Percentiles rank a stretch among this genome's conserved stretches.
These are phyloP conservation scores for Theobroma cacao DNA, from an alignment of 345 rosid species.

Conservation along the genomic window DNA sequence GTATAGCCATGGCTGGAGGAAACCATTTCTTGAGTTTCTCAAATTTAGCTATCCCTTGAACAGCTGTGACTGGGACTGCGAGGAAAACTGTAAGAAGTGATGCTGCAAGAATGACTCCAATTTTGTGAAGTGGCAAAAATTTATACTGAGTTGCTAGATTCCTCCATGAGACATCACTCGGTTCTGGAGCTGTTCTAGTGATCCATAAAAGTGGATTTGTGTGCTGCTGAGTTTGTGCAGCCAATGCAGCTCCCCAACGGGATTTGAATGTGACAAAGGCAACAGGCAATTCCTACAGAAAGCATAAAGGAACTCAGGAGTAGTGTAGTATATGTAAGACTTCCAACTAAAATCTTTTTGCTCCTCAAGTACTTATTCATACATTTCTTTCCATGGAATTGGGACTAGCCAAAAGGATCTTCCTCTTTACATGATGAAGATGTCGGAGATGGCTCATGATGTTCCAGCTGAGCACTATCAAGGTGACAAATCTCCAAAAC, in stretches of 20 bases:
- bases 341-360: too few species aligned
- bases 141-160: conserved; percentile 55
- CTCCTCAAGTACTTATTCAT: not conserved
- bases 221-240: conserved; percentile 85
- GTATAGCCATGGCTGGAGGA: conserved; percentile 74
- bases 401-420: not conserved
- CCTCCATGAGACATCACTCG: conserved; percentile 79
- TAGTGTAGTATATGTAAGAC: not conserved
- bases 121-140: conserved; percentile 54
- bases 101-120: conserved; percentile 68
- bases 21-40: conserved; percentile 90
- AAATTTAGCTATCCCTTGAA: conserved; percentile 85
- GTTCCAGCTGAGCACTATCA: not conserved
- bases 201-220: conserved; percentile 69
- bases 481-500: not conserved
- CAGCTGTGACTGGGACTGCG: conserved; percentile 88
- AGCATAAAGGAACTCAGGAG: not conserved
- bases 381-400: not conserved
- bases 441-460: not conserved
- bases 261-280: conserved; percentile 87
- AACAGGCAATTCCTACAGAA: conserved; percentile 68
- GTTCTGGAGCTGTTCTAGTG: conserved; percentile 86
- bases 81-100: conserved; percentile 79
- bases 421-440: not conserved
- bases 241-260: conserved; percentile 63